Conservation (phyloP, 768 basidiomycete species). For the Suillus subluteus region DNA sequence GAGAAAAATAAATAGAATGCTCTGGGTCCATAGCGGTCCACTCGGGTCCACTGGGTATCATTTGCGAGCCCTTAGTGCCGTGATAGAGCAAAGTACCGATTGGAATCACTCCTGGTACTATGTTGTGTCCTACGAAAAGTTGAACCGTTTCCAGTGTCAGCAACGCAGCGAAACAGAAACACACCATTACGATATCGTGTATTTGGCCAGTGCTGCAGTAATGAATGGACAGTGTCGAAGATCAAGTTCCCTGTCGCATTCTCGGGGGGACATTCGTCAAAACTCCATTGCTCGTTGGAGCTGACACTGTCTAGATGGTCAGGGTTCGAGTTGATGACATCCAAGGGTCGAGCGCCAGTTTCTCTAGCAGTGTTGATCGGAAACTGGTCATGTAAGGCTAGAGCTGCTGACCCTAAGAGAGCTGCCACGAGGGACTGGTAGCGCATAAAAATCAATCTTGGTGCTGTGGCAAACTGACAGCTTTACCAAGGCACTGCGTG, state of each 20-base stretch:
- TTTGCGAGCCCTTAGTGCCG: conserved; percentile 17
- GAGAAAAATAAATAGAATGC: conserved; percentile 42
- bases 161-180: neutral
- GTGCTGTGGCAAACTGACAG: neutral
- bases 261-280: conserved; percentile 23
- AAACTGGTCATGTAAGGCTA: neutral
- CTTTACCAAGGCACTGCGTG: no score
- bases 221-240: conserved; percentile 37
- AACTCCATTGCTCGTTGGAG: conserved; percentile 20
- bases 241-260: conserved; percentile 38
- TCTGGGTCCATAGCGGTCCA: conserved; percentile 42
- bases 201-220: conserved; percentile 44
- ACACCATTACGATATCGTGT: conserved; percentile 38
- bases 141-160: neutral
- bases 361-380: neutral
- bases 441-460: neutral
- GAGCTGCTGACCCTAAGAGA: neutral
- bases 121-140: conserved; percentile 26
- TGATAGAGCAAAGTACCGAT: conserved; percentile 43
- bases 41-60: conserved; percentile 32
- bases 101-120: conserved; percentile 39
- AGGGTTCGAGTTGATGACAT: neutral
- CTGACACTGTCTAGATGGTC: neutral
- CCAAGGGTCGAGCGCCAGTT: neutral
- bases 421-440: neutral